A percentile compares a stretch with the other conserved stretches of the same genome.
Conservation (phyloP, 495 filamentous ascomycete genomes). For the Hypoxylon crocopeplum region DNA sequence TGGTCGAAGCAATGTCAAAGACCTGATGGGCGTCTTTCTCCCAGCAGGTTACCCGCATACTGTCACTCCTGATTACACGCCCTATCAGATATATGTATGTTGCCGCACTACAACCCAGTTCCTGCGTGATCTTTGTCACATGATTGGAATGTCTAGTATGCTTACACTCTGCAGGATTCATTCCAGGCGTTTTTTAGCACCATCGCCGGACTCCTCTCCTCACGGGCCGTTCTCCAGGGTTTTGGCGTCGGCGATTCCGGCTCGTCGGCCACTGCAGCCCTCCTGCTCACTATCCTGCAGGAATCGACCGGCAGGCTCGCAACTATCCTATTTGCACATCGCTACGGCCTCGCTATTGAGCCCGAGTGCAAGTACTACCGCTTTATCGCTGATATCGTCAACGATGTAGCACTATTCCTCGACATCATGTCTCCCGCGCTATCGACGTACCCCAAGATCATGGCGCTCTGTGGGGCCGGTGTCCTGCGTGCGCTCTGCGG, state of each 20-base stretch:
- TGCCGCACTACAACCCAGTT: slow-evolving; percentile 7
- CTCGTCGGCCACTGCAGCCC: slow-evolving; percentile 83
- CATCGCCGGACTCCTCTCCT: slow-evolving; percentile 86
- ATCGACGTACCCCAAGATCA: slow-evolving; percentile 69
- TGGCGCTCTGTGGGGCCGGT: slow-evolving; percentile 76
- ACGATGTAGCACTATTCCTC: slow-evolving; percentile 87
- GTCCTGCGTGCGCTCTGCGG: slow-evolving; percentile 84
- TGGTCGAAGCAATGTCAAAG: slow-evolving; percentile 30
- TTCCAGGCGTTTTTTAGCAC: slow-evolving; percentile 95
- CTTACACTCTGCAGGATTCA: slow-evolving; percentile 64
- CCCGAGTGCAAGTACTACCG: slow-evolving; percentile 95
- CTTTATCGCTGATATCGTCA: slow-evolving; percentile 88
- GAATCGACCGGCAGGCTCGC: slow-evolving; percentile 84
- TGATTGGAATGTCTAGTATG: no score
- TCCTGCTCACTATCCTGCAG: slow-evolving; percentile 86
- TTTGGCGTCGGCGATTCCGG: slow-evolving; percentile 87
- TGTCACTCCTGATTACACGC: slow-evolving; percentile 87
- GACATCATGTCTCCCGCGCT: slow-evolving; percentile 86
- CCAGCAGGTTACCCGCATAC: slow-evolving; percentile 91
- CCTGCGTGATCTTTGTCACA: background rate
- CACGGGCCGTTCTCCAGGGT: slow-evolving; percentile 89
- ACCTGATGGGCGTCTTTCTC: slow-evolving; percentile 78
- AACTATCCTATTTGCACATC: slow-evolving; percentile 90
- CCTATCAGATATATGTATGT: slow-evolving; percentile 62
- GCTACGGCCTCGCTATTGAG: slow-evolving; percentile 84